A percentile compares a stretch with the other conserved stretches of the same genome.
These are phyloP conservation scores for Lippia alba DNA, from an alignment of 305 asterid genomes.

Conservation along the genomic window DNA sequence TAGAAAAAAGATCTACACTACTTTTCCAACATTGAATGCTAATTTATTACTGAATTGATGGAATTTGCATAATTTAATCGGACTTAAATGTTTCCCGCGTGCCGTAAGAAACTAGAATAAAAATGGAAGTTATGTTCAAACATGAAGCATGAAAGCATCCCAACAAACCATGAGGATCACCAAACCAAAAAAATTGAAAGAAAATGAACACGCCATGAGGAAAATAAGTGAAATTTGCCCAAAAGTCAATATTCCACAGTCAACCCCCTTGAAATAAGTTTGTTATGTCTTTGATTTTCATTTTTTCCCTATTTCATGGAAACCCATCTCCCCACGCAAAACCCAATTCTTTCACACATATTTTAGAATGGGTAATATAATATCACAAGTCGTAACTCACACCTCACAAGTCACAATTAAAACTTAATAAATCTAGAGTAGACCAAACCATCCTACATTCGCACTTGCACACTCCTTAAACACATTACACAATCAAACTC, in stretches of 20 bases:
- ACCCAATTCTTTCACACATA: constrained; percentile 15
- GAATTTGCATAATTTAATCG: no score
- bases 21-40: no score
- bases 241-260: constrained; percentile 37
- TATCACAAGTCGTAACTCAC: neutral
- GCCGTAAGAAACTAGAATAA: no score
- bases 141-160: no score
- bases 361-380: neutral
- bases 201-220: neutral
- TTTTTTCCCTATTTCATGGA: constrained; percentile 19
- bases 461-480: no score
- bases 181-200: no score
- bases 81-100: no score
- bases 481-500: no score
- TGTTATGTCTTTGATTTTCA: constrained; percentile 6
- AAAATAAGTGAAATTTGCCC: constrained; percentile 4
- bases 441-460: neutral
- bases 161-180: no score
- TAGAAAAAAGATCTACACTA: no score
- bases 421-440: neutral
- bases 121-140: no score
- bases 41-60: no score
- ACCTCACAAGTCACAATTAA: neutral
- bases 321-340: constrained; percentile 10
- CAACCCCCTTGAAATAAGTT: constrained; percentile 36